phyloP scores from a whole-genome alignment of 129 eudicot genomes.

The Pulicaria dysenterica region DNA sequence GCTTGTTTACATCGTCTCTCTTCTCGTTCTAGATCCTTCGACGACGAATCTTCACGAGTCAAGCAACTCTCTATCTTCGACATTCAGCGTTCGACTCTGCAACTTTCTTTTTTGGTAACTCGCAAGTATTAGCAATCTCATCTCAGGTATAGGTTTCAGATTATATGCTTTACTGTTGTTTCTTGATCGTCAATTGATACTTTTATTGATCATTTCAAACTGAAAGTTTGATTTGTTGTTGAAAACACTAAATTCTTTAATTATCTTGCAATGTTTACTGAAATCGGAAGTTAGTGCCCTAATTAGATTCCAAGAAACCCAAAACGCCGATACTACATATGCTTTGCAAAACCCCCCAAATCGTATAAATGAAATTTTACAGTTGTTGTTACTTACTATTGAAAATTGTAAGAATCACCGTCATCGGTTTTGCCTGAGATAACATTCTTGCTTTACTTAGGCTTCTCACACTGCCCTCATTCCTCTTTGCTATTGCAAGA shows the following conservation, averaged over 20 bases:
- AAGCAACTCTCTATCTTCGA: conserved; percentile 11
- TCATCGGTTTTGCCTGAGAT: not conserved
- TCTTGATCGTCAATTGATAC: not conserved
- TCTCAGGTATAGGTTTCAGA: conserved; percentile 16
- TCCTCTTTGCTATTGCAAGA: too few species aligned
- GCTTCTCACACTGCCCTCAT: too few species aligned
- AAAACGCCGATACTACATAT: not conserved
- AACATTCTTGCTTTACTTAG: too few species aligned
- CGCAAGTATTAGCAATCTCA: conserved; percentile 4
- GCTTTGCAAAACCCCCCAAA: not conserved
- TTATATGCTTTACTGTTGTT: not conserved
- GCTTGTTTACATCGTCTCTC: conserved; percentile 24
- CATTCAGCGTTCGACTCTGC: conserved; percentile 25
- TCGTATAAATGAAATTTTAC: not conserved
- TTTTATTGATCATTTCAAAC: not conserved
- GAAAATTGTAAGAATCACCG: not conserved
- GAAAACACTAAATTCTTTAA: not conserved
- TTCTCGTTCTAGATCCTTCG: conserved; percentile 29
- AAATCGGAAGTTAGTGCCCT: conserved; percentile 18
- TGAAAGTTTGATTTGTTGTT: conserved; percentile 13
- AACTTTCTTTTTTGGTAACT: not conserved
- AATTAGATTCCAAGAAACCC: not conserved
- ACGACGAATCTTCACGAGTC: conserved; percentile 36
- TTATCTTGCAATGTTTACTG: not conserved
- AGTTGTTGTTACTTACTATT: not conserved